Evolutionary conservation across 768 basidiomycete genomes (phyloP).

Genomic region (Podaxis sp.): DNA sequence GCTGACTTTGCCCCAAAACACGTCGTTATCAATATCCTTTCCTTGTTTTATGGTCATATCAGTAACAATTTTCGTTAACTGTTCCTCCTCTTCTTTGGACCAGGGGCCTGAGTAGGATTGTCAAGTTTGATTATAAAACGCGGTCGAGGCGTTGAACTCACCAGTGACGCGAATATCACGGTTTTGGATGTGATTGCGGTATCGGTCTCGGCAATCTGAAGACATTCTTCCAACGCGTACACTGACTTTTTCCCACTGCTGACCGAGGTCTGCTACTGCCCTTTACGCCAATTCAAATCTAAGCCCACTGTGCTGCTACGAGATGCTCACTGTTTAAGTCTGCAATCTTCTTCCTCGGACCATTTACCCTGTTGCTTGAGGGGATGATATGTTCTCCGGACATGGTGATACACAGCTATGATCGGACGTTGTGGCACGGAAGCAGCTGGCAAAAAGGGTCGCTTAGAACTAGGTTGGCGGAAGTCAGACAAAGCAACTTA

Average conservation of each 20-base stretch:
- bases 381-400: slow-evolving; percentile 70
- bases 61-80: slow-evolving; percentile 71
- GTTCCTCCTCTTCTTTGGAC: slow-evolving; percentile 79
- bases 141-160: slow-evolving; percentile 23
- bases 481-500: slow-evolving; percentile 32
- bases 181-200: slow-evolving; percentile 78
- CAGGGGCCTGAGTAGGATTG: slow-evolving; percentile 49
- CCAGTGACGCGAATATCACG: slow-evolving; percentile 64
- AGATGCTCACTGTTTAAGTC: slow-evolving; percentile 56
- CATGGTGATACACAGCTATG: slow-evolving; percentile 81
- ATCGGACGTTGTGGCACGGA: slow-evolving; percentile 77
- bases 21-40: slow-evolving; percentile 73
- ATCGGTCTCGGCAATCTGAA: slow-evolving; percentile 82
- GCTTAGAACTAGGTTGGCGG: slow-evolving; percentile 10
- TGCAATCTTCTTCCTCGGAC: slow-evolving; percentile 62
- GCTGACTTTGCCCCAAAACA: slow-evolving; percentile 81
- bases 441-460: slow-evolving; percentile 43
- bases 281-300: slow-evolving; percentile 33
- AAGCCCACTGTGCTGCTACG: background rate
- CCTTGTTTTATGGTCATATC: slow-evolving; percentile 73
- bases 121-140: background rate
- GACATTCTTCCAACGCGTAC: slow-evolving; percentile 70
- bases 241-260: slow-evolving; percentile 82
- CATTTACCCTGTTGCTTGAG: slow-evolving; percentile 70
- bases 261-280: slow-evolving; percentile 67